Base-by-base conservation (phyloP, 73 alveolate genomes). In the Paramecium pentaurelia region DNA sequence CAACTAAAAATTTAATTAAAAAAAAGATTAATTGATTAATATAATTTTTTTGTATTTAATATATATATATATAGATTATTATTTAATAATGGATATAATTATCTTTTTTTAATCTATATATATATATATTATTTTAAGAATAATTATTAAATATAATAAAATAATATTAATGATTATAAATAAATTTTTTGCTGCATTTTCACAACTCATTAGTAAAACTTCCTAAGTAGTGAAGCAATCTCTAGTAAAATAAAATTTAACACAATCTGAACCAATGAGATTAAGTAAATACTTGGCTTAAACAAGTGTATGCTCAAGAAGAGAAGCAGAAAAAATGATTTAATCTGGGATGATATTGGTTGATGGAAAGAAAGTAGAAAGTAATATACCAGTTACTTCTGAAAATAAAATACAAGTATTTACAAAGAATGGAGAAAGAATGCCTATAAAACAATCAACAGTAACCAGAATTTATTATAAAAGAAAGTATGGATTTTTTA, bases 251-350 rank as follows among this genome's bases (percentile, higher is more conserved):
- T 54, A 54, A 54, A 54, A 54, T 54, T 54, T 54, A 54, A 54
- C 20, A 5, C 4, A 54, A 54, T 54, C 70, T 54, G 70, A 54
- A 54, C 70, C 70, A 1, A 54, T 54, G 32, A 54, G 70, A 54
- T 54, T 54, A 54, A 54, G 70, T 36, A 96, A 96, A 59, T 84
- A 96, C 37, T 77, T 96, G 60, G 83, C 96, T 16, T 83, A 96
- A 20, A 88, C 95, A 71, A 97, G 97, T 8, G 87, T 96, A 27
- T 96, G 99, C 86, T 93, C 97, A 18, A 88, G 99, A 75, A 88
- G 98, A 64, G 86, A 92, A 86, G 99, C 99, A 34, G 99, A 96
- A 71, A 87, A 93, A 59, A 58, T 96, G 86, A 94, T 96, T 18
- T 84, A 86, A 64, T 93, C 95, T 71, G 97, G 99, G 0, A 85